phyloP scores from a whole-genome alignment of 1,284 basidiomycete genomes.

The Trichosporon sp. region DNA sequence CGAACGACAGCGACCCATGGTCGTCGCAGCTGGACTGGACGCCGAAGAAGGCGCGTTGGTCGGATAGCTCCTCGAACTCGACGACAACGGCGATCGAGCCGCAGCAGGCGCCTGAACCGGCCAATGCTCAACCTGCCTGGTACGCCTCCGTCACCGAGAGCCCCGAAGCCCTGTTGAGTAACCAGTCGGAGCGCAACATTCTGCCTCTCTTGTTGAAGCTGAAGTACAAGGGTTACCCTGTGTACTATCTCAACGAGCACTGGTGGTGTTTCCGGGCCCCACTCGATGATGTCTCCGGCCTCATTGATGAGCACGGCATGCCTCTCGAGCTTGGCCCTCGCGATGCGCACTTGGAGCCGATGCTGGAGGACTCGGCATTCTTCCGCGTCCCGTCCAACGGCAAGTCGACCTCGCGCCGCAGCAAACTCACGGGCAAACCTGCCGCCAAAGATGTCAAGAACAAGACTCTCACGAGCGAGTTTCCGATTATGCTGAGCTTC shows the following conservation, averaged over 20 bases:
- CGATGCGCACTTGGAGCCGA: constrained; percentile 19
- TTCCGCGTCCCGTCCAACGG: constrained; percentile 26
- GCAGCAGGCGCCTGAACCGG: not conserved
- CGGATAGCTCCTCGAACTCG: constrained; percentile 11
- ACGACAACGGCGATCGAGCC: not conserved
- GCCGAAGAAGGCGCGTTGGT: constrained; percentile 72
- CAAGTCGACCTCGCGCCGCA: not conserved
- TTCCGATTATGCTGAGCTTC: constrained; percentile 20
- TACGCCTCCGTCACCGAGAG: constrained; percentile 19
- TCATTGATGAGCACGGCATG: constrained; percentile 30
- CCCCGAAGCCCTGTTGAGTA: constrained; percentile 17
- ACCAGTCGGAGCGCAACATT: constrained; percentile 25
- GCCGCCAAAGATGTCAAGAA: constrained; percentile 22
- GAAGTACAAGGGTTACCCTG: constrained; percentile 42
- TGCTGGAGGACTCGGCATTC: constrained; percentile 29
- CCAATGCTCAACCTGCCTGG: constrained; percentile 23
- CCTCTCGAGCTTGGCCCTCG: constrained; percentile 27
- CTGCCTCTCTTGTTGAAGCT: constrained; percentile 47
- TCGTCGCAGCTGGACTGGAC: constrained; percentile 91
- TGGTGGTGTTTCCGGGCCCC: constrained; percentile 49
- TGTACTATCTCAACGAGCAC: constrained; percentile 40
- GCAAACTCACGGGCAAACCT: constrained; percentile 12
- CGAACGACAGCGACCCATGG: constrained; percentile 69
- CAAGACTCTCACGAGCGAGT: constrained; percentile 29
- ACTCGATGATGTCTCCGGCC: constrained; percentile 23